These are phyloP conservation scores for Barbarea vulgaris DNA, from an alignment of 345 rosid species.

Conservation along the genomic window DNA sequence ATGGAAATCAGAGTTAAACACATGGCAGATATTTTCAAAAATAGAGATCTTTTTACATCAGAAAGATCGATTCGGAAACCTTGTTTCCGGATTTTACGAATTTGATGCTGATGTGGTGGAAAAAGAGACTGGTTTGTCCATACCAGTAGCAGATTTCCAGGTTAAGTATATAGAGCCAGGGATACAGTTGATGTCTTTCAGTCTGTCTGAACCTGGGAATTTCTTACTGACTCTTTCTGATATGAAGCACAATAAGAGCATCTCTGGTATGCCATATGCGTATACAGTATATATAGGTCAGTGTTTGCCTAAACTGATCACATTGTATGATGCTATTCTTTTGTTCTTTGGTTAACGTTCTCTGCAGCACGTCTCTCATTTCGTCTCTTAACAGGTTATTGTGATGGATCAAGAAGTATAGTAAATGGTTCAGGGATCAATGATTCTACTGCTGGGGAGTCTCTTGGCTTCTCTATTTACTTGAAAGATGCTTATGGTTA, in stretches of 20 bases:
- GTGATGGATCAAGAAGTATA: slow-evolving; percentile 65
- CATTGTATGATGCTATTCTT: no score
- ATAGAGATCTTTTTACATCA: slow-evolving; percentile 73
- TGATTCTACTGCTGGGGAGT: slow-evolving; percentile 67
- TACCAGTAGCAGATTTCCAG: slow-evolving; percentile 71
- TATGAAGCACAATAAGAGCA: slow-evolving; percentile 58
- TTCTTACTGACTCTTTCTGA: slow-evolving; percentile 81
- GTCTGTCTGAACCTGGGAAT: slow-evolving; percentile 65
- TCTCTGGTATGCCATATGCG: slow-evolving; percentile 72
- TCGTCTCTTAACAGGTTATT: slow-evolving; percentile 55
- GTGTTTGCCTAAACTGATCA: background rate
- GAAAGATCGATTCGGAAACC: slow-evolving; percentile 72
- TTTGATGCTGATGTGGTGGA: no score
- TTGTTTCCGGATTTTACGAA: no score
- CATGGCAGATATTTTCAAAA: slow-evolving; percentile 86
- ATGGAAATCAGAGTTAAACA: slow-evolving; percentile 60
- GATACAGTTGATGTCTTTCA: slow-evolving; percentile 76
- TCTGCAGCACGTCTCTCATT: background rate
- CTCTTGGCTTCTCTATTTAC: slow-evolving; percentile 58
- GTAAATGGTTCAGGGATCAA: slow-evolving; percentile 86
- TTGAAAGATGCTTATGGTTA: slow-evolving; percentile 66
- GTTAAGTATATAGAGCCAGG: slow-evolving; percentile 67
- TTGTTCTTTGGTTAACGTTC: background rate
- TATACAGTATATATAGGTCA: slow-evolving; percentile 71
- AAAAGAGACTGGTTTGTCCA: slow-evolving; percentile 66